Conservation (phyloP, 345 rosid species). For the Boechera stricta region DNA sequence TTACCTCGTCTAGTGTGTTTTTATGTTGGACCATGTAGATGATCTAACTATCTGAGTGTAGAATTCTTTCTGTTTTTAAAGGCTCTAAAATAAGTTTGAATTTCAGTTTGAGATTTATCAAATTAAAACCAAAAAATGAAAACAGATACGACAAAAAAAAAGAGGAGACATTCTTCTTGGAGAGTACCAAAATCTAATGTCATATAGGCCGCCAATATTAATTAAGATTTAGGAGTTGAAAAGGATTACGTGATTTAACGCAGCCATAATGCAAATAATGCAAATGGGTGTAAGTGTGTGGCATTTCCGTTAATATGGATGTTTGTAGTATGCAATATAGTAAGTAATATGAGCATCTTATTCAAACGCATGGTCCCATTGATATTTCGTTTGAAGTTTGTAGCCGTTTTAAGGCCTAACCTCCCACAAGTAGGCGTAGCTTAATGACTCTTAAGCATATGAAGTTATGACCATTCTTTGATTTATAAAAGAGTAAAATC, state of each 20-base stretch:
- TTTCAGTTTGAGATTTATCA: no score
- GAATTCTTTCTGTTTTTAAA: no score
- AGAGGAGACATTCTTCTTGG: constrained; percentile 38
- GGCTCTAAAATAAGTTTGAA: no score
- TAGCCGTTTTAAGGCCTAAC: constrained; percentile 30
- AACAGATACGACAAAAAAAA: not conserved
- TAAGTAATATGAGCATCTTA: not conserved
- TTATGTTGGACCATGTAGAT: no score
- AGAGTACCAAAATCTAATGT: constrained; percentile 1
- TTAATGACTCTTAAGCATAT: constrained; percentile 21
- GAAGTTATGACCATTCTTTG: not conserved
- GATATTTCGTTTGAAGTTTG: constrained; percentile 4
- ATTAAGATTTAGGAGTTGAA: not conserved
- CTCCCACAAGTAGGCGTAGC: constrained; percentile 7
- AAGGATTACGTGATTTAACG: constrained; percentile 24
- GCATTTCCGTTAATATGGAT: constrained; percentile 27
- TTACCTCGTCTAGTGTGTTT: no score
- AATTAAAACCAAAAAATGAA: not conserved
- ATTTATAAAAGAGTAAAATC: not conserved
- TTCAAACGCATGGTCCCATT: constrained; percentile 37
- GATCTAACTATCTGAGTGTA: no score
- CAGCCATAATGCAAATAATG: not conserved
- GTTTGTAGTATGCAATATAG: constrained; percentile 5
- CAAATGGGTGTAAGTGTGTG: constrained; percentile 21
- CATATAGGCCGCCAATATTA: constrained; percentile 24